Percentiles rank a stretch among this genome's conserved stretches.
Conservation (phyloP, 345 rosid genomes). For the Syzygium oleosum region DNA sequence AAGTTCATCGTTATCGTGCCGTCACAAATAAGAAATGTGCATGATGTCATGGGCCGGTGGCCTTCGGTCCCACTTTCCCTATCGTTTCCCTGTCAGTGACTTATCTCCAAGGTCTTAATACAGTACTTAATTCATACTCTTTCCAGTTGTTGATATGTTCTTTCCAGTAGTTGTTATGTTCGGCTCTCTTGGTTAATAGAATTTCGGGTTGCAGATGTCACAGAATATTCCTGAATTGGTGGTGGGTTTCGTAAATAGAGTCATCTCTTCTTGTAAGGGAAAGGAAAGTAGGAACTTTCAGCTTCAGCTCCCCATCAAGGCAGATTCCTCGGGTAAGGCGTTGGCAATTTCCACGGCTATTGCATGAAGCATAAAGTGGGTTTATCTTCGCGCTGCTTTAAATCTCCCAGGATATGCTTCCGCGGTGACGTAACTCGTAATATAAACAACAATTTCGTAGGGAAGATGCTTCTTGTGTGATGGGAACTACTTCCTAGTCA, state of each 20-base stretch:
- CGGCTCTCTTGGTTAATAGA: background rate
- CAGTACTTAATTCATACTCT: background rate
- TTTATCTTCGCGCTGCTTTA: background rate
- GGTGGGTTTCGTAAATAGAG: background rate
- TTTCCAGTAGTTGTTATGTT: background rate
- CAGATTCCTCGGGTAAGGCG: background rate
- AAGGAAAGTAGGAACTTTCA: background rate
- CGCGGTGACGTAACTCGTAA: background rate
- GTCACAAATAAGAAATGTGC: constrained; percentile 36
- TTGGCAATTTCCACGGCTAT: background rate
- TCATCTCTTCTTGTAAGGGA: background rate
- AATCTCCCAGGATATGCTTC: background rate
- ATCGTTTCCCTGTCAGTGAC: background rate
- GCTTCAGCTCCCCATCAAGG: background rate
- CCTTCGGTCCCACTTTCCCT: background rate
- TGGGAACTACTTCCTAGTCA: background rate
- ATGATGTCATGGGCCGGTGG: constrained; percentile 35
- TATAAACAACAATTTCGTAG: background rate
- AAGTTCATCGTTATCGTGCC: constrained; percentile 33
- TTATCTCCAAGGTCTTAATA: background rate
- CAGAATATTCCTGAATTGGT: background rate
- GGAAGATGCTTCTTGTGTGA: background rate
- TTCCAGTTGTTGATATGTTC: background rate
- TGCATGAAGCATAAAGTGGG: background rate
- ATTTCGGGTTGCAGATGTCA: background rate